A percentile compares a stretch with the other conserved stretches of the same genome.
Conservation (phyloP, 495 filamentous ascomycete species). For the Neurospora intermedia region DNA sequence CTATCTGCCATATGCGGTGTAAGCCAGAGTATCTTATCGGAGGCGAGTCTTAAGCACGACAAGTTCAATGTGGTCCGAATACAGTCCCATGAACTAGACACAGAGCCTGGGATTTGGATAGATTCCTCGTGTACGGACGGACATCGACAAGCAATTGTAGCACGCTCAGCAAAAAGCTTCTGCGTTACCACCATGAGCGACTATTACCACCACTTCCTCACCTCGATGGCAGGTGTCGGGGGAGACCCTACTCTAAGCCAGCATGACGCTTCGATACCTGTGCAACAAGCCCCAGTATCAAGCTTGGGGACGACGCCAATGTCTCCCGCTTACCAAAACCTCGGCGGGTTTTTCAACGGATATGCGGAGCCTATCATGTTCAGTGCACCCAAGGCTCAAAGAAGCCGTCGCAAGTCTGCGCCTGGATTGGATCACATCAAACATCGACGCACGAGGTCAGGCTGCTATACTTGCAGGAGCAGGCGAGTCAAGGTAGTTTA, state of each 20-base stretch:
- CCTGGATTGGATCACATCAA: conserved; percentile 70
- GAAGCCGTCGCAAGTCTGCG: conserved; percentile 47
- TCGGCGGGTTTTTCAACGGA: conserved; percentile 32
- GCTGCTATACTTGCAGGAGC: conserved; percentile 87
- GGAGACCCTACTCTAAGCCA: conserved; percentile 23
- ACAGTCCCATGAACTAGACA: background rate
- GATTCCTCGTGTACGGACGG: background rate
- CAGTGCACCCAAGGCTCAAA: conserved; percentile 39
- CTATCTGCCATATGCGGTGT: background rate
- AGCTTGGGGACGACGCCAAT: conserved; percentile 23
- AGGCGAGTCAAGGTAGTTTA: conserved; percentile 72
- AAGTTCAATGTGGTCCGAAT: background rate
- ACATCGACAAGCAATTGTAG: background rate
- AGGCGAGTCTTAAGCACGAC: background rate
- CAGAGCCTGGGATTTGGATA: background rate
- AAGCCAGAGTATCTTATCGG: background rate
- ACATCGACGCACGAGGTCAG: conserved; percentile 84
- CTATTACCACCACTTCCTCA: conserved; percentile 37
- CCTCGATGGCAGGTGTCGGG: conserved; percentile 34
- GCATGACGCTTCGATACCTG: conserved; percentile 25
- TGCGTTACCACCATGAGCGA: conserved; percentile 31
- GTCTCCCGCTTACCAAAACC: conserved; percentile 29
- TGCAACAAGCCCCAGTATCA: conserved; percentile 22
- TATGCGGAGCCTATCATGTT: conserved; percentile 39
- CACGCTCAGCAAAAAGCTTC: background rate